Conservation (phyloP, 2,329 filamentous ascomycete genomes). For the Biscogniauxia sp. region DNA sequence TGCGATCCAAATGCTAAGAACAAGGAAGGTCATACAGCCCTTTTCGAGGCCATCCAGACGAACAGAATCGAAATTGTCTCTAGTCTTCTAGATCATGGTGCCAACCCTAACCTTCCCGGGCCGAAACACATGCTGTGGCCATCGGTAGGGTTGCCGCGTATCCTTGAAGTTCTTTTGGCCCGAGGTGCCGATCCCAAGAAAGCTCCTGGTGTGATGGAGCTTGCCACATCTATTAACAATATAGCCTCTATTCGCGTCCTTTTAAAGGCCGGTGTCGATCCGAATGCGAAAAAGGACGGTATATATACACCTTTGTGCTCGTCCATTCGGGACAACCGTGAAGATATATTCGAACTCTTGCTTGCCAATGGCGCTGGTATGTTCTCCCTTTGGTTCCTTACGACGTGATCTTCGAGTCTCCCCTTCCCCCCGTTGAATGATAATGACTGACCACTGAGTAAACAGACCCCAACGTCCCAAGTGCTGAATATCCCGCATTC, state of each 20-base stretch:
- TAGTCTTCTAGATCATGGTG: conserved; percentile 50
- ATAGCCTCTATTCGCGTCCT: conserved; percentile 59
- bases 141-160: conserved; percentile 56
- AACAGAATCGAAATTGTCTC: conserved; percentile 56
- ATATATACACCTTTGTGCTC: conserved; percentile 68
- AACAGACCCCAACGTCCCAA: conserved; percentile 58
- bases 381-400: background rate
- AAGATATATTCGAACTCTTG: conserved; percentile 60
- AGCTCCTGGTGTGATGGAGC: conserved; percentile 63
- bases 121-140: conserved; percentile 70
- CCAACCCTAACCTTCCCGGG: conserved; percentile 66
- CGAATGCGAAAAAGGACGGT: conserved; percentile 62
- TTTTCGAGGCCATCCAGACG: conserved; percentile 61
- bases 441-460: background rate
- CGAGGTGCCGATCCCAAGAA: conserved; percentile 61
- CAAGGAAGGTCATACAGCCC: conserved; percentile 58
- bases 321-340: conserved; percentile 63
- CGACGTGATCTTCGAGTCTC: too few species aligned
- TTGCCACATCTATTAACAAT: conserved; percentile 62
- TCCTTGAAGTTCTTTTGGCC: conserved; percentile 54
- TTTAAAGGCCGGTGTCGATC: conserved; percentile 56
- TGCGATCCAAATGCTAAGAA: conserved; percentile 59
- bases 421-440: too few species aligned
- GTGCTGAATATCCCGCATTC: conserved; percentile 64
- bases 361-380: conserved; percentile 51